phyloP scores from a whole-genome alignment of 805 yeast species.

The Kodamaea leandrae region DNA sequence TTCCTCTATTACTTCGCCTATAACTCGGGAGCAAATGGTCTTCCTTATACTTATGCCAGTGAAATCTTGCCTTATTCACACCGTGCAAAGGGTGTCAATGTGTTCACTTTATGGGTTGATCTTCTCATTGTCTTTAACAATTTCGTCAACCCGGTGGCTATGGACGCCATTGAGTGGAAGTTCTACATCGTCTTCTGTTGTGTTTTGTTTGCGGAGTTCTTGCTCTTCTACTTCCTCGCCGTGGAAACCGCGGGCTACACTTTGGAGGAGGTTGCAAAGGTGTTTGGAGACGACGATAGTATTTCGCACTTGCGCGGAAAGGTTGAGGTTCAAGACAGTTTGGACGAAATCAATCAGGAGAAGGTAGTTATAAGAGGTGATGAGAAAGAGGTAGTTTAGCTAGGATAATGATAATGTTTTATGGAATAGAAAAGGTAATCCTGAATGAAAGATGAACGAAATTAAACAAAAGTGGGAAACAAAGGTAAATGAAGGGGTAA shows the following conservation, averaged over 20 bases:
- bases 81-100: too few relatives aligned
- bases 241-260: constrained; percentile 45
- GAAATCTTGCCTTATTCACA: constrained; percentile 11
- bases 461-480: too few relatives aligned
- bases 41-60: constrained; percentile 6
- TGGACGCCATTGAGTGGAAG: constrained; percentile 22
- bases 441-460: too few relatives aligned
- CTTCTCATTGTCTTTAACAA: constrained; percentile 27
- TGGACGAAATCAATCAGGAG: too few relatives aligned
- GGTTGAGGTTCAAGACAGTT: too few relatives aligned
- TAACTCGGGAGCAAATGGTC: constrained; percentile 15
- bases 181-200: constrained; percentile 11
- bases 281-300: constrained; percentile 34
- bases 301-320: background rate
- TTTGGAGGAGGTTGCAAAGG: constrained; percentile 46
- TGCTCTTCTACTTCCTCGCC: constrained; percentile 30
- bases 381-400: background rate
- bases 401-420: background rate
- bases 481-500: too few relatives aligned
- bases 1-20: constrained; percentile 23
- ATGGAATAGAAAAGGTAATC: too few relatives aligned
- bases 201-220: constrained; percentile 22
- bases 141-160: constrained; percentile 13
- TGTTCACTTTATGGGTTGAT: constrained; percentile 25
- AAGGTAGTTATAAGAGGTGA: background rate